Evolutionary conservation across 805 yeast species (phyloP).

Genomic region (Candida incommunis): DNA sequence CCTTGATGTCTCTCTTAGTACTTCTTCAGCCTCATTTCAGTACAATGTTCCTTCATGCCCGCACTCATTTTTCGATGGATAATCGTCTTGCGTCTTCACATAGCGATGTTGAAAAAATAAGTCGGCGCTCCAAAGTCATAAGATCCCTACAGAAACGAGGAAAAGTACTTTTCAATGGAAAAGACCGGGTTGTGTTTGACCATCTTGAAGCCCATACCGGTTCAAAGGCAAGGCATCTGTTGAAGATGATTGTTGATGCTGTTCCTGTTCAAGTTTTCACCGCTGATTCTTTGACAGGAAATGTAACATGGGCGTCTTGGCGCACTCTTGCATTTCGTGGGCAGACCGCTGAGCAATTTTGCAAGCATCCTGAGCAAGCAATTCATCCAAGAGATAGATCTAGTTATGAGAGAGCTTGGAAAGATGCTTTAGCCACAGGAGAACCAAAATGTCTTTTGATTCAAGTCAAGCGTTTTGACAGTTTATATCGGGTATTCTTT

Average conservation of each 20-base stretch:
- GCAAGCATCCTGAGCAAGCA: slow-evolving; percentile 9
- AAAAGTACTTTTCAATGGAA: background rate
- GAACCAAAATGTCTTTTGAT: slow-evolving; percentile 16
- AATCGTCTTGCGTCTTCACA: background rate
- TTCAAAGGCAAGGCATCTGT: slow-evolving; percentile 4
- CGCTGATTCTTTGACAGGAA: slow-evolving; percentile 18
- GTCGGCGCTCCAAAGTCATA: background rate
- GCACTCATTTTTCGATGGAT: background rate
- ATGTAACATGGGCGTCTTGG: slow-evolving; percentile 19
- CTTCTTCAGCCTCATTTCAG: background rate
- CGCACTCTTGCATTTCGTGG: slow-evolving; percentile 20
- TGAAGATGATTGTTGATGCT: slow-evolving; percentile 19
- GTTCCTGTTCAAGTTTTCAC: slow-evolving; percentile 21
- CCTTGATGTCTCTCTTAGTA: background rate
- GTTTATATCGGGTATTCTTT: slow-evolving; percentile 16
- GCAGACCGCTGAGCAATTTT: slow-evolving; percentile 14
- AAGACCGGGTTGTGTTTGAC: background rate
- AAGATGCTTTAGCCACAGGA: slow-evolving; percentile 15
- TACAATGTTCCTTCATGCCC: background rate
- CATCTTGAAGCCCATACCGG: slow-evolving; percentile 9
- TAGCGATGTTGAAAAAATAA: background rate
- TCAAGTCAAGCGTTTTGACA: slow-evolving; percentile 19
- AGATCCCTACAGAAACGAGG: background rate
- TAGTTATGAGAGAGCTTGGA: slow-evolving; percentile 14
- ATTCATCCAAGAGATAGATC: slow-evolving; percentile 19